phyloP scores from a whole-genome alignment of 805 yeast genomes.

The Candida boidinii region DNA sequence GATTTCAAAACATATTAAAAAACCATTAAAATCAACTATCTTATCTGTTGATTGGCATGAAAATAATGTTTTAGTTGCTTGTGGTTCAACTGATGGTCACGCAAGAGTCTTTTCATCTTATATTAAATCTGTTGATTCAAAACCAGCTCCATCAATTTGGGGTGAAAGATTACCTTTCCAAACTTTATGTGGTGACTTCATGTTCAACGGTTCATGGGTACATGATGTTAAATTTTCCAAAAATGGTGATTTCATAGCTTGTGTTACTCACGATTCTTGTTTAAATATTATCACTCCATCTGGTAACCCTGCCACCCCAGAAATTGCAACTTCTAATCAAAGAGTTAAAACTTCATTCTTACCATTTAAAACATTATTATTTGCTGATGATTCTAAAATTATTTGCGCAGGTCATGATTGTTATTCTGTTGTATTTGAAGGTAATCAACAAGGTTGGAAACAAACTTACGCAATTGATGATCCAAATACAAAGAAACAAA shows the following conservation, averaged over 20 bases:
- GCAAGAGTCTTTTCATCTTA: constrained; percentile 84
- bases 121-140: constrained; percentile 79
- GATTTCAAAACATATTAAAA: constrained; percentile 96
- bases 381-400: constrained; percentile 56
- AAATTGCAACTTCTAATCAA: constrained; percentile 37
- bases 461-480: constrained; percentile 57
- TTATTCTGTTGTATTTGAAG: constrained; percentile 80
- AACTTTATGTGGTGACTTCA: constrained; percentile 76
- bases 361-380: constrained; percentile 74
- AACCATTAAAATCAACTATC: constrained; percentile 85
- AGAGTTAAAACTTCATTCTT: constrained; percentile 58
- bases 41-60: constrained; percentile 88
- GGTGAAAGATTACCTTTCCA: constrained; percentile 94
- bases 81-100: constrained; percentile 92
- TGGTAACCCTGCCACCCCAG: constrained; percentile 54
- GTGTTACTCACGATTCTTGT: constrained; percentile 82
- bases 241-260: constrained; percentile 68
- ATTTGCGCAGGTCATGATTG: constrained; percentile 91
- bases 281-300: constrained; percentile 71
- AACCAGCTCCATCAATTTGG: constrained; percentile 81
- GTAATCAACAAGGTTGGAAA: constrained; percentile 55
- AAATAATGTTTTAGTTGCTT: constrained; percentile 77
- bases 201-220: constrained; percentile 75
- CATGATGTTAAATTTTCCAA: constrained; percentile 87
- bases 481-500: constrained; percentile 31